Evolutionary conservation across 164 flowering plant species (phyloP), one percentile per base, ranked within the genome.

Genomic region (Echeveria elegans): DNA sequence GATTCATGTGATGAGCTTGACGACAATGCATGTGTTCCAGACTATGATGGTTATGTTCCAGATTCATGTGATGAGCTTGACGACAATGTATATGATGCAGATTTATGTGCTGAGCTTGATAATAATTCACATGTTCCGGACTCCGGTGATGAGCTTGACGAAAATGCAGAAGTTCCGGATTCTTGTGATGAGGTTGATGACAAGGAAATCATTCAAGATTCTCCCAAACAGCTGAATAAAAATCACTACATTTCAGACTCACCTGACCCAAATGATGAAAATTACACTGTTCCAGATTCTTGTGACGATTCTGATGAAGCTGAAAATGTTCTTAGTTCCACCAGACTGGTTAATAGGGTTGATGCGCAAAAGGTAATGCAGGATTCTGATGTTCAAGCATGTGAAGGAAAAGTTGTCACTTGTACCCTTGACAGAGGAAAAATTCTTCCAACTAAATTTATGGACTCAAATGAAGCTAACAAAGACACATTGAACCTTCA

Each of bases 241-340:
- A 59, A 15, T n/a, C 50, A 45, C 50, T 45, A 68, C 50, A 73
- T 68, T 41, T 72, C 79, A 66, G 61, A 67, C 64, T 41, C 61
- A 23, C 63, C 40, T 32, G 36, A 66, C 71, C 24, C 26, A 26
- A 53, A 71, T 69, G 37, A 68, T 38, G 37, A 37, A 52, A 65
- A 24, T 16, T 31, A 36, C 28, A 24, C 2, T 56, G 32, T 56
- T 56, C 61, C 61, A 56, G 61, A 56, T 28, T 56, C 61, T 28
- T 12, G 61, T 56, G 32, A 56, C 11, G 61, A 26, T 28, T 12
- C 32, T 56, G 32, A 56, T 26, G 61, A 26, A 50, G 2, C 56
- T 53, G 31, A 56, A 8, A 29, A 28, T n/a, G 12, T 21, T 50
- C 56, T 2, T n/a, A 23, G n/a, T 50, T 50, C 56, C 0, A 50